Base-by-base conservation (phyloP, 2,329 filamentous ascomycete genomes). In the Fusarium foetens region DNA sequence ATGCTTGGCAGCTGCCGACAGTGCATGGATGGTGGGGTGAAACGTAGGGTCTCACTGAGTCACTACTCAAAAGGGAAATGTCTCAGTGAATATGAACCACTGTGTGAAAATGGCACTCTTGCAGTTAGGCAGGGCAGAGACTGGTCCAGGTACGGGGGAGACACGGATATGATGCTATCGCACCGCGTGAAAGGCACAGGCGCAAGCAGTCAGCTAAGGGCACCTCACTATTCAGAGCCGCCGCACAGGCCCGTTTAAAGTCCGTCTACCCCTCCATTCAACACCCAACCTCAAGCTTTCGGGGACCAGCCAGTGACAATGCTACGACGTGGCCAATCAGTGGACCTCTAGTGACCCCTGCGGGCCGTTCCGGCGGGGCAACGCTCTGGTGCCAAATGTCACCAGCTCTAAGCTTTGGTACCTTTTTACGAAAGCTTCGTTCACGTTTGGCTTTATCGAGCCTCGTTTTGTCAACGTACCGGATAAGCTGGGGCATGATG, bases 281-380 rank as follows among this genome's bases (percentile, higher is more conserved):
- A 38, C 43, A 41, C 39, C 68, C 38, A 60, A 38, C 52, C 39
- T 45, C 53, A 19, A 67, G 63, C 63, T 66, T 62, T 42, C 46
- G 49, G 63, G 54, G 63, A 68, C 46, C 48, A 39, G 46, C 54
- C 64, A 67, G 63, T 67, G 42, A 63, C 27, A 29, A 23, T 38
- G 31, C 46, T 54, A 68, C 63, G 64, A 42, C 29, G 39, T 58
- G 55, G 51, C 70, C 70, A 72, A 67, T 61, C 70, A 71, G 16
- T 52, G 61, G 59, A n/a, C 43, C 38, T 54, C 9, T 46, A 23
- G 6, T 17, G 46, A 69, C 46, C 66, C 66, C 60, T 70, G 72
- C 74, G 74, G 74, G 65, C 74, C 74, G 74, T 73, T 70, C 74
- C 74, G 72, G 70, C 68, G 70, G 74, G 63, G 63, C 70, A 67